Evolutionary conservation across 805 yeast species (phyloP).

Genomic region (Hanseniaspora opuntiae): DNA sequence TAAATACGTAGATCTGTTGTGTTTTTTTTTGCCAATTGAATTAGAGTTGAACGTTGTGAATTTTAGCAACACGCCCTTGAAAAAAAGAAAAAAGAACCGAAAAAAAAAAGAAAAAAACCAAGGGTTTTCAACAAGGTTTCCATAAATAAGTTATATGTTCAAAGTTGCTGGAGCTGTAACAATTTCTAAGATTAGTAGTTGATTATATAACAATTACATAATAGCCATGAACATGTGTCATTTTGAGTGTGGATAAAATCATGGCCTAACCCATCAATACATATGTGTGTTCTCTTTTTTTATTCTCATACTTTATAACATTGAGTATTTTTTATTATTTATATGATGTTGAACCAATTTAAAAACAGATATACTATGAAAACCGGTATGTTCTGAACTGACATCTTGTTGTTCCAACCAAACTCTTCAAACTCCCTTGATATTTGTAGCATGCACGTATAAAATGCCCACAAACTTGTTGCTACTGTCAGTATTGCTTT

Average conservation of each 20-base stretch:
- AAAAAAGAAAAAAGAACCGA: background rate
- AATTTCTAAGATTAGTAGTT: no score
- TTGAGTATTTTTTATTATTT: no score
- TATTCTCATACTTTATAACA: no score
- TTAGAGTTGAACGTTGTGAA: no score
- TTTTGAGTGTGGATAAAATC: no score
- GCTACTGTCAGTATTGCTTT: background rate
- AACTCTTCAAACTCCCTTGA: background rate
- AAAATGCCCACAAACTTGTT: constrained; percentile 9
- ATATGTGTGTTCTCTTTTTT: no score
- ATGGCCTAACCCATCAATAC: no score
- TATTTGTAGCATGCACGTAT: constrained; percentile 1
- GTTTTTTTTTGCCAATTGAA: no score
- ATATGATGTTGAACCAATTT: constrained; percentile 9
- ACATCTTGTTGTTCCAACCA: background rate
- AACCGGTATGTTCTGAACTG: constrained; percentile 2
- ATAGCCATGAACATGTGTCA: no score
- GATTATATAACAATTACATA: no score
- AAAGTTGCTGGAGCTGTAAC: no score
- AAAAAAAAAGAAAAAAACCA: background rate
- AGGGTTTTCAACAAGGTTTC: background rate
- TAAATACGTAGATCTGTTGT: no score
- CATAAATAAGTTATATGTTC: background rate
- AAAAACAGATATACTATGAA: constrained; percentile 3
- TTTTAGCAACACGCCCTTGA: background rate